Conservation (phyloP, 768 basidiomycete species). For the Collybia mongolica region DNA sequence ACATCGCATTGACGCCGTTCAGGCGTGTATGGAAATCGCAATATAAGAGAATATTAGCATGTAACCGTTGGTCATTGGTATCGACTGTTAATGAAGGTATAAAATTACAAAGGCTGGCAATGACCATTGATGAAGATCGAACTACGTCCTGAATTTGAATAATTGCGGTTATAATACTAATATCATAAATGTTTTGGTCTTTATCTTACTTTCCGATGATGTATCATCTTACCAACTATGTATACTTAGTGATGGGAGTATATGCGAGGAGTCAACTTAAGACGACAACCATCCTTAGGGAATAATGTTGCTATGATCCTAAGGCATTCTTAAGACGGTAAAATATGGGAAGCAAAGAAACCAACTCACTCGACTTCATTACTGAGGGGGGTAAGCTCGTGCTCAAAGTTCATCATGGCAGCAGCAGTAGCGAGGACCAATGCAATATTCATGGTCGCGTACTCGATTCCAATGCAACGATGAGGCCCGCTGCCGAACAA, state of each 20-base stretch:
- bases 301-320: conserved; percentile 97
- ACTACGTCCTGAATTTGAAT: not conserved
- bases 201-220: not conserved
- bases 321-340: conserved; percentile 1
- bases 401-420: conserved; percentile 81
- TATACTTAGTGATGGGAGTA: conserved; percentile 9
- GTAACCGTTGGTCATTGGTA: not conserved
- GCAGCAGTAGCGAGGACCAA: conserved; percentile 83
- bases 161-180: not conserved
- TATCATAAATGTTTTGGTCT: not conserved
- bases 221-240: not conserved
- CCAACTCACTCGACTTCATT: conserved; percentile 76
- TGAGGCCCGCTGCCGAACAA: conserved; percentile 95
- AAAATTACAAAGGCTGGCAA: conserved; percentile 1
- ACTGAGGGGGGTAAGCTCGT: conserved; percentile 76
- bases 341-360: not conserved
- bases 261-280: conserved; percentile 70
- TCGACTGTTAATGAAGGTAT: conserved; percentile 1
- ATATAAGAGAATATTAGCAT: no score
- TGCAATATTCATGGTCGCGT: conserved; percentile 88
- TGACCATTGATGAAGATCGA: not conserved
- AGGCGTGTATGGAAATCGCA: no score
- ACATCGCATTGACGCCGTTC: no score
- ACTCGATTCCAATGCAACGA: conserved; percentile 89
- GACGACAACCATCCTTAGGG: conserved; percentile 87